Percentiles rank a stretch among this genome's conserved stretches.
phyloP scores from a whole-genome alignment of 2,329 filamentous ascomycete species.

The Exophiala viscosa region DNA sequence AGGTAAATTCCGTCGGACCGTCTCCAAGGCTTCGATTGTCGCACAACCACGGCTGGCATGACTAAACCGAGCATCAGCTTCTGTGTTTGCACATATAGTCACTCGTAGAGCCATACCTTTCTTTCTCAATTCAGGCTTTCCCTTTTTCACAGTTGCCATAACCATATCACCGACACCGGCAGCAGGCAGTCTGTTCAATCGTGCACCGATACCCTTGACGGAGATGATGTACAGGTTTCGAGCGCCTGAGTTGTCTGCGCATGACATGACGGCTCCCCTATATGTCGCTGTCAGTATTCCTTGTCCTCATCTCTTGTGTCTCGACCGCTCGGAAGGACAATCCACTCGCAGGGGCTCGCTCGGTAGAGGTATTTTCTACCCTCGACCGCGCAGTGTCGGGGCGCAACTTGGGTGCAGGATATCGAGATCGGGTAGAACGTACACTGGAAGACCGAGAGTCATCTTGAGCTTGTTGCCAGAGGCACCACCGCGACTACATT shows the following conservation, averaged over 20 bases:
- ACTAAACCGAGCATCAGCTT: conserved; percentile 46
- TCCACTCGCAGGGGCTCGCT: too few species aligned
- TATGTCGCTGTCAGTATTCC: conserved; percentile 22
- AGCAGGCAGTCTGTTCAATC: conserved; percentile 94
- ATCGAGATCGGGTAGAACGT: conserved; percentile 54
- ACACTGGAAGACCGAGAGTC: conserved; percentile 99
- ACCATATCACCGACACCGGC: conserved; percentile 99
- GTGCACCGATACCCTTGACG: conserved; percentile 97
- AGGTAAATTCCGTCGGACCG: conserved; percentile 97
- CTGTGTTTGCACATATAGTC: background rate
- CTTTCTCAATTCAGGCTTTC: conserved; percentile 99
- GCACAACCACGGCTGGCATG: conserved; percentile 98
- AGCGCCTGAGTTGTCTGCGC: conserved; percentile 98
- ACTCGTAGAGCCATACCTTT: conserved; percentile 52
- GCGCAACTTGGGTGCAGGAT: background rate
- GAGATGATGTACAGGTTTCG: conserved; percentile 99
- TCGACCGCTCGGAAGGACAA: background rate
- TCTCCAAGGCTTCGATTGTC: conserved; percentile 99
- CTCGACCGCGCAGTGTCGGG: background rate
- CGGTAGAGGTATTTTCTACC: too few species aligned
- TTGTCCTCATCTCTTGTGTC: background rate
- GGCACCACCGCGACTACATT: conserved; percentile 69
- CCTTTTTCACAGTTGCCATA: conserved; percentile 99
- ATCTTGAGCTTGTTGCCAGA: conserved; percentile 99
- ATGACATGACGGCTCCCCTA: conserved; percentile 99